Conservation (phyloP, 129 eudicot genomes). For the Tagetes patula region DNA sequence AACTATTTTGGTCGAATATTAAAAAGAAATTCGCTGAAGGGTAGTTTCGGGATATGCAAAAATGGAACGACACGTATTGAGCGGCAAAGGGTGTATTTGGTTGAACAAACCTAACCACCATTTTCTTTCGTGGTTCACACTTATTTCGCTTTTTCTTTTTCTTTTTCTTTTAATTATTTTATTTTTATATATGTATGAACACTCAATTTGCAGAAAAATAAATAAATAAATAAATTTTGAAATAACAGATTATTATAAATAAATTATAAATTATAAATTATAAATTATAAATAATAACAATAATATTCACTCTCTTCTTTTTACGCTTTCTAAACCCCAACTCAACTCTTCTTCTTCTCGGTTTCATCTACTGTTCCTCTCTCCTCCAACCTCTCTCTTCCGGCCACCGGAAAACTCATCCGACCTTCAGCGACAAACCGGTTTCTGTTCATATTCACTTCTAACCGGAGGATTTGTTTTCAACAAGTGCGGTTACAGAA, state of each 20-base stretch:
- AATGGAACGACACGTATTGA: constrained; percentile 50
- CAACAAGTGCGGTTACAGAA: constrained; percentile 11
- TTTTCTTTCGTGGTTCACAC: constrained; percentile 64
- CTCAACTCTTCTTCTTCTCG: constrained; percentile 28
- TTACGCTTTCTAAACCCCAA: constrained; percentile 48
- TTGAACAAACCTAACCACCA: constrained; percentile 87
- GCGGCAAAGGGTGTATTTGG: constrained; percentile 72
- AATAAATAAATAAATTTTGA: neutral
- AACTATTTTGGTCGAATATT: constrained; percentile 2
- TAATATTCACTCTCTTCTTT: constrained; percentile 49
- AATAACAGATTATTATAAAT: constrained; percentile 13
- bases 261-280: constrained; percentile 5
- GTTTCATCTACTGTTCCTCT: constrained; percentile 56
- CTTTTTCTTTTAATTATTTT: neutral
- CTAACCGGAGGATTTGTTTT: constrained; percentile 8
- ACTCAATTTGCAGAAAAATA: neutral
- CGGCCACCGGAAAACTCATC: constrained; percentile 30
- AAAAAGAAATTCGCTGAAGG: constrained; percentile 19
- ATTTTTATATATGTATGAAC: neutral
- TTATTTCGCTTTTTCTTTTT: constrained; percentile 28
- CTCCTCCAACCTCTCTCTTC: constrained; percentile 23
- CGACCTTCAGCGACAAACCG: constrained; percentile 28
- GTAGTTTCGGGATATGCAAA: constrained; percentile 26
- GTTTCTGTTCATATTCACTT: constrained; percentile 13
- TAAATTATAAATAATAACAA: constrained; percentile 42